Percentiles rank a stretch among this genome's conserved stretches.
Evolutionary conservation across 345 rosid species (phyloP).

Genomic region (Abelmoschus esculentus): DNA sequence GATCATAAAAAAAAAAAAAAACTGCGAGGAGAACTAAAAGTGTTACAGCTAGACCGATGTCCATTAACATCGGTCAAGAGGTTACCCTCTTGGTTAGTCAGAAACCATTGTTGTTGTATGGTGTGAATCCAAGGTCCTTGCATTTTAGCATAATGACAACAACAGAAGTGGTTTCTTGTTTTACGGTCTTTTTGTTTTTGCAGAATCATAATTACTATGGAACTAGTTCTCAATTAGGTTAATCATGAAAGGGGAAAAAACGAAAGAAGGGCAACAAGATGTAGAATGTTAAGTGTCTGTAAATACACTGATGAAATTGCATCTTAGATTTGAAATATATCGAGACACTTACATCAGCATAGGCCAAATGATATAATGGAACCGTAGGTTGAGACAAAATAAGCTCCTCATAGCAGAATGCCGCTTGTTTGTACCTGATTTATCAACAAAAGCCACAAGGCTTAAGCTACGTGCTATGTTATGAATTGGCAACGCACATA

Average conservation of each 20-base stretch:
- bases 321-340: not conserved
- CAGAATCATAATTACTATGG: not conserved
- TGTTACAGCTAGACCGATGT: not conserved
- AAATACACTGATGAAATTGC: not conserved
- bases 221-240: not conserved
- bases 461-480: too few relatives aligned
- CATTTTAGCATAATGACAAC: not conserved
- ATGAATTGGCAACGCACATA: too few relatives aligned
- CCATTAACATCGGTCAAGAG: not conserved
- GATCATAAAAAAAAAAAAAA: not conserved
- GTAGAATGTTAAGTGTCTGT: too few relatives aligned
- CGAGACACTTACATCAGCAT: constrained; percentile 56
- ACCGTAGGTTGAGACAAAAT: constrained; percentile 73
- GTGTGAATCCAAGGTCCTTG: not conserved
- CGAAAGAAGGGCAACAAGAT: too few relatives aligned
- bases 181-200: not conserved
- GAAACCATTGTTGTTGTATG: not conserved
- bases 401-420: constrained; percentile 96
- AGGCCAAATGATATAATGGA: constrained; percentile 60
- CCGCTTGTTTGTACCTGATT: constrained; percentile 97
- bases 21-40: not conserved
- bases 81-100: not conserved
- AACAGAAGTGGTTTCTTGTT: not conserved
- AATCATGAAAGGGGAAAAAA: not conserved
- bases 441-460: constrained; percentile 6